Percentiles rank a stretch among this genome's conserved stretches.
These are phyloP conservation scores for Penicillium frequentans DNA, from an alignment of 2,329 filamentous ascomycete genomes.

Conservation along the genomic window DNA sequence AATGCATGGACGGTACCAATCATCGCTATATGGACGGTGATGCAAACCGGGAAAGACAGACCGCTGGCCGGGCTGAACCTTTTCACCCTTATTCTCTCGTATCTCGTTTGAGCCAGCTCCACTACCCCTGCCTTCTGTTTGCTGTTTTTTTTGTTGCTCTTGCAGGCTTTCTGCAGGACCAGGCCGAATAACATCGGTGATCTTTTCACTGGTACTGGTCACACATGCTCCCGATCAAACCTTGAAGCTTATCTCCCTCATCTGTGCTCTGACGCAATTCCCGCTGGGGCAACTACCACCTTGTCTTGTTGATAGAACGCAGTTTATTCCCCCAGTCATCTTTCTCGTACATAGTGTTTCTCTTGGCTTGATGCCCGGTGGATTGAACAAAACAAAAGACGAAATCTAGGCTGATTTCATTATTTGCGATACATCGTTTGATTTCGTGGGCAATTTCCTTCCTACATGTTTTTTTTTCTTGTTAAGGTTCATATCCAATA, in stretches of 20 bases:
- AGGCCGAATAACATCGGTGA: not conserved
- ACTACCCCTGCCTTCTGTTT: not conserved
- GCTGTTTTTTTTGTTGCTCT: not conserved
- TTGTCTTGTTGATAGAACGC: not conserved
- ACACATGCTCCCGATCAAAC: not conserved
- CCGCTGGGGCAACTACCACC: not conserved
- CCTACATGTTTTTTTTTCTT: not conserved
- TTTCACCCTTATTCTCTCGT: not conserved
- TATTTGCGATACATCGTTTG: constrained; percentile 12
- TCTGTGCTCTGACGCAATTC: not conserved
- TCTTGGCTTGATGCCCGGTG: constrained; percentile 16
- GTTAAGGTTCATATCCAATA: constrained; percentile 15
- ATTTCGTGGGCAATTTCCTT: constrained; percentile 6
- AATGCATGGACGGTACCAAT: constrained; percentile 3
- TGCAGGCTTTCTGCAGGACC: not conserved
- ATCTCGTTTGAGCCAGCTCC: not conserved
- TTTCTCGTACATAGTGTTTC: constrained; percentile 23
- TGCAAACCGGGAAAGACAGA: constrained; percentile 5
- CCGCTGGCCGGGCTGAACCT: constrained; percentile 17
- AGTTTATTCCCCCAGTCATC: not conserved
- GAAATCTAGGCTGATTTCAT: constrained; percentile 4
- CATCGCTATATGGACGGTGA: constrained; percentile 1
- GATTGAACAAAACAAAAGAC: constrained; percentile 20
- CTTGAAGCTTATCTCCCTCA: not conserved
- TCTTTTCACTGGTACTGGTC: not conserved